These are phyloP conservation scores for Tolypocladium nubicola DNA, from an alignment of 2,329 filamentous ascomycete species.

Conservation along the genomic window DNA sequence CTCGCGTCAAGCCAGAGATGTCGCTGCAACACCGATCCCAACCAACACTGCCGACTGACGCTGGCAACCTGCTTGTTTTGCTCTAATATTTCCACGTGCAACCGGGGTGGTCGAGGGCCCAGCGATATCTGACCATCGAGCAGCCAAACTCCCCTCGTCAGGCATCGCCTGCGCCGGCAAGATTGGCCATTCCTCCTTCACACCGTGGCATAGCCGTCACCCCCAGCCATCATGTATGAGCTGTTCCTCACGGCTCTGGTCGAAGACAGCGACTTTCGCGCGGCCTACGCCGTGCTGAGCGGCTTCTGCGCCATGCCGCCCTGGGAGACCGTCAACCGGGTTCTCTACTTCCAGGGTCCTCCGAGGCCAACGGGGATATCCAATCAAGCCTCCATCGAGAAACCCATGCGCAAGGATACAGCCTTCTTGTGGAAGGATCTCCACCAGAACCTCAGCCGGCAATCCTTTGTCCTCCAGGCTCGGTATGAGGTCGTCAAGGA, in stretches of 20 bases:
- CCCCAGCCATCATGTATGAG: slow-evolving; percentile 38
- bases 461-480: slow-evolving; percentile 47
- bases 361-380: slow-evolving; percentile 33
- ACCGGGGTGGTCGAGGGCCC: background rate
- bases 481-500: slow-evolving; percentile 42
- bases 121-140: background rate
- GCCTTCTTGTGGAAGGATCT: slow-evolving; percentile 40
- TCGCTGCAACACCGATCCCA: background rate
- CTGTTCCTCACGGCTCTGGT: slow-evolving; percentile 47
- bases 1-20: too few species aligned
- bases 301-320: slow-evolving; percentile 48
- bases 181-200: background rate
- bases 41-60: background rate
- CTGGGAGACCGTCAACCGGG: slow-evolving; percentile 36
- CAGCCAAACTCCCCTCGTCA: background rate
- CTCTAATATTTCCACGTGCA: background rate
- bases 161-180: background rate
- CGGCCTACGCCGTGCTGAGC: slow-evolving; percentile 41
- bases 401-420: slow-evolving; percentile 25
- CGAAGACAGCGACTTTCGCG: slow-evolving; percentile 35
- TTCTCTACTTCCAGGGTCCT: slow-evolving; percentile 43
- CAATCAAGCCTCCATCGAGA: slow-evolving; percentile 27
- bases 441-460: slow-evolving; percentile 41
- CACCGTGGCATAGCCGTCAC: background rate
- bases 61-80: background rate